A percentile compares a stretch with the other conserved stretches of the same genome.
phyloP scores from a whole-genome alignment of 768 basidiomycete genomes.

The Trametes cubensis region DNA sequence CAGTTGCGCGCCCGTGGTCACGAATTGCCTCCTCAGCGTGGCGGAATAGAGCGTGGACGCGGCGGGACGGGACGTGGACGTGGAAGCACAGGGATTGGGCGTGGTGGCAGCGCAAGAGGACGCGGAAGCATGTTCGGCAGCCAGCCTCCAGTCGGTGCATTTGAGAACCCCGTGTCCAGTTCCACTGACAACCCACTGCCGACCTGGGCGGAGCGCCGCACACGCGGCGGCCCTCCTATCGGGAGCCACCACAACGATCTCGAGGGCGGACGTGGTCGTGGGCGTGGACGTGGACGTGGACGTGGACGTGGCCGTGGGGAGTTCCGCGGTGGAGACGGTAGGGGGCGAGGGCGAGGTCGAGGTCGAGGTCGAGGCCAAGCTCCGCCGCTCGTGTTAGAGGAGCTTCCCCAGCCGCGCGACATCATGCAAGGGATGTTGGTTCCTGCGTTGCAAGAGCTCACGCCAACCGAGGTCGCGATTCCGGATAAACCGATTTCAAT shows the following conservation, averaged over 20 bases:
- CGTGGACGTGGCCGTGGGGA: not conserved
- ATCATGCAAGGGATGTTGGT: constrained; percentile 15
- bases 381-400: not conserved
- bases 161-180: not conserved
- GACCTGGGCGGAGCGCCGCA: not conserved
- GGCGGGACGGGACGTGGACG: not conserved
- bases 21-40: not conserved
- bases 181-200: not conserved
- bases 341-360: not conserved
- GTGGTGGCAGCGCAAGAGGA: not conserved
- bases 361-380: too few relatives aligned
- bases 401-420: constrained; percentile 20
- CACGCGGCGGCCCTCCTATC: too few relatives aligned
- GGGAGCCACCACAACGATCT: too few relatives aligned
- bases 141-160: not conserved
- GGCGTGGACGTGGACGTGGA: not conserved
- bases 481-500: constrained; percentile 9
- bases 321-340: not conserved
- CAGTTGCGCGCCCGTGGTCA: too few relatives aligned
- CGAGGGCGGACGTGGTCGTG: not conserved
- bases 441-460: constrained; percentile 8
- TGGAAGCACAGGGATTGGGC: not conserved
- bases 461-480: constrained; percentile 2
- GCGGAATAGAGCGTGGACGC: not conserved
- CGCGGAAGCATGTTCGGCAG: not conserved